phyloP scores from a whole-genome alignment of 768 basidiomycete species.

The Boletus rubroflammeus region DNA sequence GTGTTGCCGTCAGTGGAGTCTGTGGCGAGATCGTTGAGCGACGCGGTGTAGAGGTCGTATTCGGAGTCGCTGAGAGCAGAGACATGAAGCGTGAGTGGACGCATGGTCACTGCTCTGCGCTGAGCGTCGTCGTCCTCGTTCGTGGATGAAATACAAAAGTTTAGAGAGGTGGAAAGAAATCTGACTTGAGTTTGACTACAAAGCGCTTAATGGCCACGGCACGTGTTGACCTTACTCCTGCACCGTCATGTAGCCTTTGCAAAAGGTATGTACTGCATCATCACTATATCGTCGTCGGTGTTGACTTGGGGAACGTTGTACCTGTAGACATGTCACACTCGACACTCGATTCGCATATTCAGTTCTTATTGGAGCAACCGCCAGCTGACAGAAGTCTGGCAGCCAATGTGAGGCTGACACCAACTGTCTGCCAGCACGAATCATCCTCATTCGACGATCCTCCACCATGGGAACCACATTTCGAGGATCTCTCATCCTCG shows the following conservation, averaged over 20 bases:
- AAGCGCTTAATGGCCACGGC: constrained; percentile 3
- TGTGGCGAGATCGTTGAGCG: constrained; percentile 50
- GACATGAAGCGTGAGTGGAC: constrained; percentile 63
- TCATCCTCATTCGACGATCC: constrained; percentile 6
- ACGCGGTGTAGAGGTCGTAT: constrained; percentile 62
- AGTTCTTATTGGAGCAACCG: neutral
- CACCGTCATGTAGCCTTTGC: neutral
- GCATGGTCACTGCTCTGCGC: constrained; percentile 36
- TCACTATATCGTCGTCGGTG: neutral
- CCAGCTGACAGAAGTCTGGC: neutral
- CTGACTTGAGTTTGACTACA: neutral
- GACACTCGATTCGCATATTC: neutral
- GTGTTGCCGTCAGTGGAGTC: constrained; percentile 29
- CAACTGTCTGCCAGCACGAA: neutral
- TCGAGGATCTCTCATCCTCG: constrained; percentile 12
- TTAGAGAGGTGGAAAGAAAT: neutral
- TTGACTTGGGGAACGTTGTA: neutral
- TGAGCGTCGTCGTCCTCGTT: constrained; percentile 1
- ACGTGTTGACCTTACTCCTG: constrained; percentile 9
- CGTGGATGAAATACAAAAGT: neutral
- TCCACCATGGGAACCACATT: constrained; percentile 29
- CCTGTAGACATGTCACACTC: constrained; percentile 6
- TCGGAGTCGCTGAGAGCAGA: constrained; percentile 76
- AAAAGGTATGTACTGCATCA: neutral
- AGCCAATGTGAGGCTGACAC: neutral